phyloP scores from a whole-genome alignment of 140 eudicot species.

The Erigeron philadelphicus region DNA sequence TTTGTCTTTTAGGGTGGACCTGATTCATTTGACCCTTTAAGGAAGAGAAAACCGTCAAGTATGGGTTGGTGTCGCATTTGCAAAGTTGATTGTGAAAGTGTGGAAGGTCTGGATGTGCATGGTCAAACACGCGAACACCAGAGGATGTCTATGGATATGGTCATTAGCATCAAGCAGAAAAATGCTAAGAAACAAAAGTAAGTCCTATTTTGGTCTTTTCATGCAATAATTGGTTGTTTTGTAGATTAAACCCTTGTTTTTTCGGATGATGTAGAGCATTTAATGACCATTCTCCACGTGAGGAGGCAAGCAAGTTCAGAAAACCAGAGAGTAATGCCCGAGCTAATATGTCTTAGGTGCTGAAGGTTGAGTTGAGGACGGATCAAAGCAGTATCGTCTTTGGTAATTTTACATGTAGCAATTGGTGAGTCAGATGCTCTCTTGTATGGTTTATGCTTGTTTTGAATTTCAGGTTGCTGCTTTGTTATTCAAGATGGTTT shows the following conservation, averaged over 20 bases:
- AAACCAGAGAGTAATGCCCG: slow-evolving; percentile 42
- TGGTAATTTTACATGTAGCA: slow-evolving; percentile 31
- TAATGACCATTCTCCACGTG: slow-evolving; percentile 42
- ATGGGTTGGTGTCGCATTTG: slow-evolving; percentile 97
- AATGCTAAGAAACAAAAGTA: slow-evolving; percentile 65
- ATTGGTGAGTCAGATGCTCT: slow-evolving; percentile 56
- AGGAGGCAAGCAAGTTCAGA: slow-evolving; percentile 54
- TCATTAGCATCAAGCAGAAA: slow-evolving; percentile 68
- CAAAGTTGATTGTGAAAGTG: slow-evolving; percentile 83
- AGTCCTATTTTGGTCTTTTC: slow-evolving; percentile 23
- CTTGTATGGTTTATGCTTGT: slow-evolving; percentile 43
- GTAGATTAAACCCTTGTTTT: slow-evolving; percentile 1
- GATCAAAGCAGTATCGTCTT: slow-evolving; percentile 26
- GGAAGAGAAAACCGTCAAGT: slow-evolving; percentile 57
- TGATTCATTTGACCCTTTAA: slow-evolving; percentile 61
- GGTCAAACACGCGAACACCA: slow-evolving; percentile 94
- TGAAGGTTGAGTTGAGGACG: slow-evolving; percentile 22
- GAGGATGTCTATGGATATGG: slow-evolving; percentile 85
- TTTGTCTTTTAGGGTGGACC: slow-evolving; percentile 47
- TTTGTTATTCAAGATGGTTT: slow-evolving; percentile 39
- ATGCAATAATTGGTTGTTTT: background rate
- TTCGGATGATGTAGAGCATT: slow-evolving; percentile 38
- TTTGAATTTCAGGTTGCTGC: slow-evolving; percentile 78
- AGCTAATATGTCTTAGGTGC: slow-evolving; percentile 46
- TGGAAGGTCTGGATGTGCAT: slow-evolving; percentile 88